phyloP scores from a whole-genome alignment of 768 basidiomycete genomes.

The Russula brevipes region DNA sequence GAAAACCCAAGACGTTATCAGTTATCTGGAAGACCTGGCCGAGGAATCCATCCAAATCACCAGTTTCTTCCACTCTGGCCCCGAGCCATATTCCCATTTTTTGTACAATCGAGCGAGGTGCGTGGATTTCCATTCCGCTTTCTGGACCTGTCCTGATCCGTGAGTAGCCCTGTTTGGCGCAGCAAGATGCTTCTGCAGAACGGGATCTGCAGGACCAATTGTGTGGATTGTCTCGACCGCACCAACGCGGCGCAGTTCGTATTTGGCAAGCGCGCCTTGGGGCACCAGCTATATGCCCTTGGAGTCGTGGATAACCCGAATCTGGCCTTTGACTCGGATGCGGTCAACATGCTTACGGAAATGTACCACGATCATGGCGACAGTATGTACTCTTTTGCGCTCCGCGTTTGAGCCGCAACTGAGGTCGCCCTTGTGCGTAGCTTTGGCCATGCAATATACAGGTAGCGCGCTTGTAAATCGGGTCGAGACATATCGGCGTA shows the following conservation, averaged over 20 bases:
- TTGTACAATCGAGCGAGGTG: constrained; percentile 44
- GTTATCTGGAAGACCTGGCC: constrained; percentile 89
- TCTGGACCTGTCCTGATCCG: neutral
- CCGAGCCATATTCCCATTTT: constrained; percentile 74
- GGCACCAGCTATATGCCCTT: constrained; percentile 92
- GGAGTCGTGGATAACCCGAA: constrained; percentile 84
- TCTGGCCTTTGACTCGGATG: constrained; percentile 87
- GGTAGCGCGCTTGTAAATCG: constrained; percentile 94
- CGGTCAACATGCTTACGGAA: constrained; percentile 93
- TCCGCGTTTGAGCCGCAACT: neutral
- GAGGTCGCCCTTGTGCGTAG: constrained; percentile 36
- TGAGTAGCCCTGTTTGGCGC: constrained; percentile 44
- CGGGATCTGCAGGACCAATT: constrained; percentile 90
- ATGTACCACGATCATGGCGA: constrained; percentile 99
- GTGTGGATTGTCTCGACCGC: constrained; percentile 94
- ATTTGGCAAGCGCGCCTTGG: constrained; percentile 89
- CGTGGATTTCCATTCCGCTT: constrained; percentile 15
- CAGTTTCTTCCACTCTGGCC: constrained; percentile 91
- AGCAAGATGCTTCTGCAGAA: constrained; percentile 75
- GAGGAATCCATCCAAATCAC: constrained; percentile 91
- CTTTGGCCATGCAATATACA: constrained; percentile 93
- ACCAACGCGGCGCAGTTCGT: constrained; percentile 98
- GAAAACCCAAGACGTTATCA: constrained; percentile 93
- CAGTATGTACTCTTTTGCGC: constrained; percentile 47
- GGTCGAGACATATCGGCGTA: constrained; percentile 91